These are phyloP conservation scores for Phytophthora vignae DNA, from an alignment of 352 stramenopile genomes.

Conservation along the genomic window DNA sequence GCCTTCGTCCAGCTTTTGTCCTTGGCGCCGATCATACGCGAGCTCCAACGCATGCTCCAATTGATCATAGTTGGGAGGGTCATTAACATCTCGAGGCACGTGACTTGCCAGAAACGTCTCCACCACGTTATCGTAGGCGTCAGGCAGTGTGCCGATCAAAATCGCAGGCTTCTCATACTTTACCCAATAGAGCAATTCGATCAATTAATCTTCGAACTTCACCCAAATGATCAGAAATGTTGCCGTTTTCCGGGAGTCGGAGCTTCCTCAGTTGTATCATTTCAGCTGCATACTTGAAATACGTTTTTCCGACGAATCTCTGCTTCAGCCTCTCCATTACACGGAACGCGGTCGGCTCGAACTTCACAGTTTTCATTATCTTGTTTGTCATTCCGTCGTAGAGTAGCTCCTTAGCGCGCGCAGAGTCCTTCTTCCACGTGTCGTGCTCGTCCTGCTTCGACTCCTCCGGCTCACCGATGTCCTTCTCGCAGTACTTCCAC, in stretches of 20 bases:
- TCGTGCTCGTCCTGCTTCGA: slow-evolving; percentile 6
- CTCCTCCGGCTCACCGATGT: neutral
- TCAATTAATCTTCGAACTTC: slow-evolving; percentile 20
- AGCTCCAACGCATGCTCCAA: neutral
- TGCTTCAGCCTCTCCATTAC: slow-evolving; percentile 16
- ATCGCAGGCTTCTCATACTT: slow-evolving; percentile 21
- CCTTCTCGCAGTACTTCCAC: slow-evolving; percentile 10
- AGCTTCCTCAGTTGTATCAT: slow-evolving; percentile 13
- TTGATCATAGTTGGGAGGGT: slow-evolving; percentile 2
- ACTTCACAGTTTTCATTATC: slow-evolving; percentile 26
- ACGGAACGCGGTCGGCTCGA: slow-evolving; percentile 1
- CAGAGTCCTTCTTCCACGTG: neutral
- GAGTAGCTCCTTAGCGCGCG: slow-evolving; percentile 10
- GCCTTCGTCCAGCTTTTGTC: neutral
- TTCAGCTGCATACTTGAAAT: slow-evolving; percentile 23
- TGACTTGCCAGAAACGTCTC: slow-evolving; percentile 25
- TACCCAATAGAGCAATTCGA: slow-evolving; percentile 5
- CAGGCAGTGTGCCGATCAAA: slow-evolving; percentile 16
- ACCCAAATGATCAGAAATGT: slow-evolving; percentile 20
- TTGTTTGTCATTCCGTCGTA: slow-evolving; percentile 20
- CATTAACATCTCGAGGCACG: neutral
- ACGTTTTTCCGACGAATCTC: slow-evolving; percentile 15
- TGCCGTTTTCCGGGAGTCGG: slow-evolving; percentile 1
- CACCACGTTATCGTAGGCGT: slow-evolving; percentile 15
- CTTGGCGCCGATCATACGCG: neutral